Evolutionary conservation across 2,329 filamentous ascomycete species (phyloP), one percentile per base, ranked within the genome.

Genomic region (Fusarium oligoseptatum): DNA sequence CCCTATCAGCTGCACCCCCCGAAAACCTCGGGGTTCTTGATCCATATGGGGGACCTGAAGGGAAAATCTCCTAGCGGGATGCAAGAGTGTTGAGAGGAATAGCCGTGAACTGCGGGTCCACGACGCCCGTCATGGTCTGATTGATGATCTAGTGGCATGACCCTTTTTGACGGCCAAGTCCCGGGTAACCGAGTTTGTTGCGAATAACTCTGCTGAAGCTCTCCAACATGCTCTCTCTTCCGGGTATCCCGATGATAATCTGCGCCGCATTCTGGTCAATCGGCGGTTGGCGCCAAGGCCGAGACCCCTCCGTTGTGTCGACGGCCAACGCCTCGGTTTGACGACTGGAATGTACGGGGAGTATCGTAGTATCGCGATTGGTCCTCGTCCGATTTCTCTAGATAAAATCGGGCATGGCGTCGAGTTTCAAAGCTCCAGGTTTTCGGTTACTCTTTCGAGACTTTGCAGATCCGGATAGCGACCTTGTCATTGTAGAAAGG

Each of bases 401-500:
- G 27, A 62, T 63, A 17, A 36, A 58, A 56, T 22, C 10, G 20
- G 68, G 56, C 34, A 72, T 74, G 63, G 72, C 27, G 43, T 57
- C n/a, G 10, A 48, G 14, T 24, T 48, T 61, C 29, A 43, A 56
- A 50, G 45, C 27, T 37, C 69, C 67, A 62, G 36, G 45, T 27
- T 39, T 39, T 45, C 20, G 68, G 65, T 72, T 61, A 79, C 27
- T 66, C 61, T 62, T 64, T 80, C 6, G 74, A 81, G 20, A 83
- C 77, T 67, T 73, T 81, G 68, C 78, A 84, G 20, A 93, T 88
- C 73, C 88, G 87, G 71, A 93, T 92, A 6, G 88, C 87, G 5
- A 89, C 88, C n/a, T 82, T 74, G 66, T 90, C 88, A 71, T 84
- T 87, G 82, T 92, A 93, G 77, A 93, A 93, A 6, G 92, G 92